Evolutionary conservation across 176 grass and related monocot genomes (phyloP).

Genomic region (Raddia guianensis): DNA sequence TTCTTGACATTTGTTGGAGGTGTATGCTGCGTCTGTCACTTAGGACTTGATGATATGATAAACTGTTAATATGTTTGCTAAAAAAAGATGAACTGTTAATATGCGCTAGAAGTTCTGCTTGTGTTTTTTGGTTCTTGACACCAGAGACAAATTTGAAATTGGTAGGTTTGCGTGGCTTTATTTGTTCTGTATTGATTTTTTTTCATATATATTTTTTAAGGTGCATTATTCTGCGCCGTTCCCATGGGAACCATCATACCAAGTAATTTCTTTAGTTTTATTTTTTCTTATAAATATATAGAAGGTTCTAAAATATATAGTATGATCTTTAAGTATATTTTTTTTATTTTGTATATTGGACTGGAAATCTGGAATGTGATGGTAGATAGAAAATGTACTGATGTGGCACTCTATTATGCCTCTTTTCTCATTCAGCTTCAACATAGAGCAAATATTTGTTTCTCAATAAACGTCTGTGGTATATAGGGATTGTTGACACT

Average conservation of each 20-base stretch:
- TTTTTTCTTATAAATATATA: background rate
- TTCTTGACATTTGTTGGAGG: background rate
- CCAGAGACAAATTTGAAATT: too few relatives aligned
- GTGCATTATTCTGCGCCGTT: too few relatives aligned
- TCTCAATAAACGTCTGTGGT: background rate
- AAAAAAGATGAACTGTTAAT: background rate
- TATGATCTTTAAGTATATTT: background rate
- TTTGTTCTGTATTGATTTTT: too few relatives aligned
- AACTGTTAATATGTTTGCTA: background rate
- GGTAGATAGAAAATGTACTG: background rate
- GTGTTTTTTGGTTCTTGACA: too few relatives aligned
- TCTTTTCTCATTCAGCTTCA: background rate
- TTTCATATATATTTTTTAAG: too few relatives aligned
- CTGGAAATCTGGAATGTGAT: background rate
- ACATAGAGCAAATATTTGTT: background rate
- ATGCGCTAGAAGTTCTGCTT: too few relatives aligned
- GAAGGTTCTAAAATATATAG: background rate
- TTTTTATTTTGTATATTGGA: background rate
- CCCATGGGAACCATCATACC: too few relatives aligned
- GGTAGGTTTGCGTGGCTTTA: too few relatives aligned
- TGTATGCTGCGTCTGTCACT: background rate
- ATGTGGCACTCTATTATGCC: background rate
- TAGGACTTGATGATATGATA: background rate
- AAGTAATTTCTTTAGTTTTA: background rate
- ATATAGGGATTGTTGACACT: background rate